Percentiles rank a stretch among this genome's conserved stretches.
Conservation (phyloP, 208 protist genomes). For the Acanthamoeba lenticulata region DNA sequence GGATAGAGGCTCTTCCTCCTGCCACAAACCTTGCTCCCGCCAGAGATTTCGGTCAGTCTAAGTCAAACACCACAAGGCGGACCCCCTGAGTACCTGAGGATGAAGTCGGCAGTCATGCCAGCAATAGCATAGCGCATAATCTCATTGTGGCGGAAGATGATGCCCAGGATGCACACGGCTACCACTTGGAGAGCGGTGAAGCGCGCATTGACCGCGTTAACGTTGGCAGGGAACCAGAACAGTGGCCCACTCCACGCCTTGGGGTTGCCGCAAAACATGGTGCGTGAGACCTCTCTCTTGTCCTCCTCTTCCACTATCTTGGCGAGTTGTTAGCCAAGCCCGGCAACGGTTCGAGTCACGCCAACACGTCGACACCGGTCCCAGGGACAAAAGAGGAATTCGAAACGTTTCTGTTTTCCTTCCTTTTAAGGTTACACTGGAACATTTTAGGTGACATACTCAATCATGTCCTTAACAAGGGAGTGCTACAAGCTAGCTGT, state of each 20-base stretch:
- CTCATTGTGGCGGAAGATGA: conserved; percentile 39
- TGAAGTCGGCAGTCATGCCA: conserved; percentile 10
- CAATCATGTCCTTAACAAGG: too few species aligned
- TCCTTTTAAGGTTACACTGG: too few species aligned
- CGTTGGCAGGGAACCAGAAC: conserved; percentile 54
- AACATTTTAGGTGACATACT: too few species aligned
- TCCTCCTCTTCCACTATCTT: neutral
- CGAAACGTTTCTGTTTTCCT: too few species aligned
- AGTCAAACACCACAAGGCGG: neutral
- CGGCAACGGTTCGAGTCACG: too few species aligned
- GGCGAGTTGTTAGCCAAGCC: too few species aligned
- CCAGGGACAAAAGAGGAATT: too few species aligned
- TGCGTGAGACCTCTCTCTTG: neutral
- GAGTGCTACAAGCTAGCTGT: too few species aligned
- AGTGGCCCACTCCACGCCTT: conserved; percentile 4
- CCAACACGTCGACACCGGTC: too few species aligned
- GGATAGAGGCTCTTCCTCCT: conserved; percentile 48
- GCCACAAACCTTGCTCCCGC: conserved; percentile 8
- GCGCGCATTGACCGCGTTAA: conserved; percentile 37
- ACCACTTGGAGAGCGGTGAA: conserved; percentile 4
- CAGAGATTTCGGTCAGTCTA: neutral
- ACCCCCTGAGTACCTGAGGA: conserved; percentile 31
- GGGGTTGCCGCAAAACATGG: neutral
- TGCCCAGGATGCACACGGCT: neutral
- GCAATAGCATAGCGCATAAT: conserved; percentile 52